These are phyloP conservation scores for Limnanthes douglasii DNA, from an alignment of 345 rosid species.

Conservation along the genomic window DNA sequence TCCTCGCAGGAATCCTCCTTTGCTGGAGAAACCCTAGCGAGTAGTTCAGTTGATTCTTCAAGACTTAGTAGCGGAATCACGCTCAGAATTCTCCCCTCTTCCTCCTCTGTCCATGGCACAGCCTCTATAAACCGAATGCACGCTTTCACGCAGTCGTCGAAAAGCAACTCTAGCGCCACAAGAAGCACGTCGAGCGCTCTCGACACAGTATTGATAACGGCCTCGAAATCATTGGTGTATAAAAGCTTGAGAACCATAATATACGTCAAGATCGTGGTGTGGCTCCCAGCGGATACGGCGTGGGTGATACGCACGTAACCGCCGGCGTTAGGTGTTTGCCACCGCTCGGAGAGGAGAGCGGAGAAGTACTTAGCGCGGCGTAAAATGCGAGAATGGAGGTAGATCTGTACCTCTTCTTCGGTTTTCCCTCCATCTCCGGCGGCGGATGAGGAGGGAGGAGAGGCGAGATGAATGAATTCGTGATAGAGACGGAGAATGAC, in stretches of 20 bases:
- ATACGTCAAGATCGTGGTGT: constrained; percentile 20
- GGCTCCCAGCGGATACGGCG: constrained; percentile 10
- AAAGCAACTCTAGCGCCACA: constrained; percentile 37
- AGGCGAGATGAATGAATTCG: constrained; percentile 10
- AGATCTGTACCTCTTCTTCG: constrained; percentile 31
- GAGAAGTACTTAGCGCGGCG: constrained; percentile 43
- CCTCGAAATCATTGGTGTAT: constrained; percentile 28
- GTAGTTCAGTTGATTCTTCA: constrained; percentile 42
- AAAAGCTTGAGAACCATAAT: constrained; percentile 32
- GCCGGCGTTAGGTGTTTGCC: constrained; percentile 15
- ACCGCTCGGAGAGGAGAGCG: constrained; percentile 48
- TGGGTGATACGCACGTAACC: constrained; percentile 11
- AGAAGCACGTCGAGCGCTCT: constrained; percentile 46
- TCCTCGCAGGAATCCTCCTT: constrained; percentile 29
- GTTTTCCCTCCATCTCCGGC: constrained; percentile 1
- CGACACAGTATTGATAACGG: constrained; percentile 19
- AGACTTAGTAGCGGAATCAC: constrained; percentile 25
- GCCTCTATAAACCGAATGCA: constrained; percentile 43
- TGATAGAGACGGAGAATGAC: constrained; percentile 25
- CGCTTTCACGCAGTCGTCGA: constrained; percentile 38
- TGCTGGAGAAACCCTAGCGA: constrained; percentile 28
- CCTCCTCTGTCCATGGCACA: constrained; percentile 67
- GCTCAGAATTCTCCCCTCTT: constrained; percentile 30
- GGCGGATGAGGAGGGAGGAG: constrained; percentile 4
- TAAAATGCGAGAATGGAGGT: constrained; percentile 45